Conservation (phyloP, 371 early-diverging fungal species). For the Batrachochytrium dendrobatidis region DNA sequence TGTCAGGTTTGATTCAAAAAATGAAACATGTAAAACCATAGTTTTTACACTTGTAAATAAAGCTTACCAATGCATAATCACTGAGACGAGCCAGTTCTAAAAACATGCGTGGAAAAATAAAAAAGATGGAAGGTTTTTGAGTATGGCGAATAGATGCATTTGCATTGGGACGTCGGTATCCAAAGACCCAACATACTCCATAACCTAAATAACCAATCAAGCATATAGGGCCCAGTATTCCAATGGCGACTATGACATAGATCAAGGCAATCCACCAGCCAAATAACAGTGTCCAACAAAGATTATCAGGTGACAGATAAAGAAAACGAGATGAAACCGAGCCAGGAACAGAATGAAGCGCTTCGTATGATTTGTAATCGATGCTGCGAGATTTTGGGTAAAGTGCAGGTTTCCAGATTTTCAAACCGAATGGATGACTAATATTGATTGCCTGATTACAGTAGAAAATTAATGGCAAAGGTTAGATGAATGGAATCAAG, state of each 20-base stretch:
- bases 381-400: constrained; percentile 91
- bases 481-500: no score
- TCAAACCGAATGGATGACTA: constrained; percentile 85
- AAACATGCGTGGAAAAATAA: neutral
- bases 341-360: constrained; percentile 60
- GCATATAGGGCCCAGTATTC: constrained; percentile 23
- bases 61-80: neutral
- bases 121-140: neutral
- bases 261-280: constrained; percentile 83
- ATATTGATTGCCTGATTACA: constrained; percentile 46
- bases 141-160: neutral
- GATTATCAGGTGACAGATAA: constrained; percentile 70
- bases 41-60: neutral
- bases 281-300: constrained; percentile 77
- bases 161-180: neutral
- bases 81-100: neutral
- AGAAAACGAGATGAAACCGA: constrained; percentile 33
- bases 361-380: constrained; percentile 64
- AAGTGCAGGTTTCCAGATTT: constrained; percentile 94
- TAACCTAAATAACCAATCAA: constrained; percentile 19
- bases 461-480: no score
- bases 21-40: neutral
- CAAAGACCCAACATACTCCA: neutral
- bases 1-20: neutral
- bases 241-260: constrained; percentile 33